A percentile compares a stretch with the other conserved stretches of the same genome.
Conservation (phyloP, 805 yeast species). For the Peterozyma xylosa region DNA sequence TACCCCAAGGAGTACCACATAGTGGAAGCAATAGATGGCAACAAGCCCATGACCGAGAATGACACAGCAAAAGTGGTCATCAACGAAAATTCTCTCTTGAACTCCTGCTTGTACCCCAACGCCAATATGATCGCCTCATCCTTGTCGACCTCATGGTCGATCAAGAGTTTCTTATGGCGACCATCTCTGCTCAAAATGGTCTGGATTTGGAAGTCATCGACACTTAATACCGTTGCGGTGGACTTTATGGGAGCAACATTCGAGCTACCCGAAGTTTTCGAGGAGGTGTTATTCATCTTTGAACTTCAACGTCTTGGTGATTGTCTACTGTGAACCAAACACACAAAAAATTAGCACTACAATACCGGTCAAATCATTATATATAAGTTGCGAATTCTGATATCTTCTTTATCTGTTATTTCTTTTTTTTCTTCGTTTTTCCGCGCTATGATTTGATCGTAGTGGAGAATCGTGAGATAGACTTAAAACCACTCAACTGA, state of each 20-base stretch:
- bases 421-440: too few species aligned
- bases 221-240: slow-evolving; percentile 20
- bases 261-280: neutral
- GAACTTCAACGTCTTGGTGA: neutral
- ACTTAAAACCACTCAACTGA: too few species aligned
- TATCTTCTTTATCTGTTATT: too few species aligned
- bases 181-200: slow-evolving; percentile 17
- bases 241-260: slow-evolving; percentile 14
- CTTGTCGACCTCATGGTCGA: slow-evolving; percentile 37
- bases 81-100: slow-evolving; percentile 52
- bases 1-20: slow-evolving; percentile 52
- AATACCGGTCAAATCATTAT: too few species aligned
- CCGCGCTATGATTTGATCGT: too few species aligned
- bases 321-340: too few species aligned
- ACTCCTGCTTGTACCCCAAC: slow-evolving; percentile 59
- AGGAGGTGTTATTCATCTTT: neutral
- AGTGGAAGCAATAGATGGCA: slow-evolving; percentile 64
- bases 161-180: slow-evolving; percentile 15
- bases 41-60: slow-evolving; percentile 56
- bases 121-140: slow-evolving; percentile 51
- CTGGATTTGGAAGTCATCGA: slow-evolving; percentile 17
- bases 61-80: slow-evolving; percentile 56
- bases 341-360: too few species aligned
- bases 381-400: too few species aligned
- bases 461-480: too few species aligned